Percentiles rank a stretch among this genome's conserved stretches.
Conservation (phyloP, 495 filamentous ascomycete species). For the Hapsidospora chrysogenum region DNA sequence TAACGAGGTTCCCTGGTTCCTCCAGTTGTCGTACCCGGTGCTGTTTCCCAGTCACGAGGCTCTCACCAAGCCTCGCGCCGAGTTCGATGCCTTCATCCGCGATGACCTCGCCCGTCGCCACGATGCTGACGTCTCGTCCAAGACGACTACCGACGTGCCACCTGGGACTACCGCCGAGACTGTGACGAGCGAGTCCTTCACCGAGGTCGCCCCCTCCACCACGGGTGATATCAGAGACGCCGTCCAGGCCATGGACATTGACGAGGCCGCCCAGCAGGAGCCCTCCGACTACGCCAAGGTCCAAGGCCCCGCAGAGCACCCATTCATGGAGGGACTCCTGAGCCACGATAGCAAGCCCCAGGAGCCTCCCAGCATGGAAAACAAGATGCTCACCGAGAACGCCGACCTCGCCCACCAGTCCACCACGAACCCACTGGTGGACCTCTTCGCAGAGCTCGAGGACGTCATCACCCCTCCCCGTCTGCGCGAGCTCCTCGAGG, state of each 20-base stretch:
- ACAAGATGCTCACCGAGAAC: conserved; percentile 27
- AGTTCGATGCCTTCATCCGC: conserved; percentile 13
- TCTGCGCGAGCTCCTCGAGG: conserved; percentile 16
- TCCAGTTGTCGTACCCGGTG: conserved; percentile 22
- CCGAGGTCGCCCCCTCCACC: background rate
- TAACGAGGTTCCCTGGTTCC: conserved; percentile 10
- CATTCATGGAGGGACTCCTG: conserved; percentile 1
- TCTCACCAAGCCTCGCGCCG: conserved; percentile 11
- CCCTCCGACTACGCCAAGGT: too few relatives aligned
- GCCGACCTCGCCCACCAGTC: conserved; percentile 17
- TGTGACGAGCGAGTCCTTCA: background rate
- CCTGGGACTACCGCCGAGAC: background rate
- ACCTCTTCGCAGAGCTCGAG: conserved; percentile 26
- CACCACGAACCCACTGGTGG: conserved; percentile 20
- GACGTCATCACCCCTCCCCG: conserved; percentile 11
- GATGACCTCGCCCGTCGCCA: conserved; percentile 3
- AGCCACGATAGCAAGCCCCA: conserved; percentile 6
- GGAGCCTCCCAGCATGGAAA: conserved; percentile 9
- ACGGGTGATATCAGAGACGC: conserved; percentile 8
- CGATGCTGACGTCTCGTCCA: background rate
- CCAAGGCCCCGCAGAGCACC: background rate
- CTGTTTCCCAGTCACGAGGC: conserved; percentile 15
- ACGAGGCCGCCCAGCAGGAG: conserved; percentile 4
- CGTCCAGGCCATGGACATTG: conserved; percentile 7
- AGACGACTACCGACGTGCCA: background rate